Base-by-base conservation (phyloP, 306 rosid genomes). In the Citrullus mucosospermus region DNA sequence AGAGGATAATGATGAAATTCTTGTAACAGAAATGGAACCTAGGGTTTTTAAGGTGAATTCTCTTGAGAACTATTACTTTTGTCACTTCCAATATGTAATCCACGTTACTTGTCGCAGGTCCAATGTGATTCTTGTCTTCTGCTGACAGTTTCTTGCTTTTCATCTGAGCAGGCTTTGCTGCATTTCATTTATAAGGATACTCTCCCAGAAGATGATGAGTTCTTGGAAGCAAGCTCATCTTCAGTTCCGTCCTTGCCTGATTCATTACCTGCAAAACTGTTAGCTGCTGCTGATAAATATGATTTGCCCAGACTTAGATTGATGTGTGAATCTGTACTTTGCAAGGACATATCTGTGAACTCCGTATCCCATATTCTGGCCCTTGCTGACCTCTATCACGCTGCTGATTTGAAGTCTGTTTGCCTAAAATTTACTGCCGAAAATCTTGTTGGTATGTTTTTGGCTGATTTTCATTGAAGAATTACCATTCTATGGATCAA, bases 291-390 rank as follows among this genome's bases (percentile, higher is more conserved):
- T 0, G 97, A 95, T 84, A 91, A 81, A 82, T 91, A 89, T 84
- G 88, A 83, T 69, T 90, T 95, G 82, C 91, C 94, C 9, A 90
- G 99, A 88, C 97, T 95, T 48, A 80, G 90, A 84, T 76, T 89
- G 89, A 88, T 91, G 97, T 95, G 99, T 22, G 99, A 95, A 84
- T 92, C 99, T 73, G 96, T 89, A 84, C 90, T 95, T 66, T 95
- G 99, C 89, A 91, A 90, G 87, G 96, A 89, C 80, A 90, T 95
- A 80, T 89, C 97, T 50, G 91, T 92, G 46, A 90, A 91, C 79
- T 92, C 97, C 61, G 97, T 95, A 80, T 92, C 97, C 80, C 89
- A 89, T 83, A 89, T 95, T 54, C 88, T 92, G 76, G 96, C 96
- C 81, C 90, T 95, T 83, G 99, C 99, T 20, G 99, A 92, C 78